phyloP scores from a whole-genome alignment of 192 early-diverging fungal genomes.

The Linnemannia elongata region DNA sequence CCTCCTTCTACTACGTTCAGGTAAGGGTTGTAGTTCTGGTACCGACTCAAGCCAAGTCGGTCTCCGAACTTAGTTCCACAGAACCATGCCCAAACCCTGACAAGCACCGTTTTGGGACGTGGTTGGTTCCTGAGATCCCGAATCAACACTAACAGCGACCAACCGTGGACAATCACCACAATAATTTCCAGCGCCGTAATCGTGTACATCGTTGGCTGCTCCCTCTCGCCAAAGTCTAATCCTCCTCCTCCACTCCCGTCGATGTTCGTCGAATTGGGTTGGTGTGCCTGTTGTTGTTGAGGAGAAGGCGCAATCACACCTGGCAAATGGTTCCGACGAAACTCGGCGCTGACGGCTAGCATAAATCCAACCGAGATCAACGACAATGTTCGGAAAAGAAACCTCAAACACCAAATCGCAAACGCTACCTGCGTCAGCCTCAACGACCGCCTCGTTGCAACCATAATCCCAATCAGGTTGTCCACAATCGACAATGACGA shows the following conservation, averaged over 20 bases:
- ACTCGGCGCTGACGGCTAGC: slow-evolving; percentile 12
- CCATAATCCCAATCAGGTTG: slow-evolving; percentile 45
- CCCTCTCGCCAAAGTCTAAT: not conserved
- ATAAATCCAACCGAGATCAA: slow-evolving; percentile 32
- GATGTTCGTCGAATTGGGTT: not conserved
- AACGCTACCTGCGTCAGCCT: slow-evolving; percentile 36
- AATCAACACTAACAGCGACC: slow-evolving; percentile 48
- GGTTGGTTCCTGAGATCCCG: slow-evolving; percentile 37
- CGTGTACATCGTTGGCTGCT: slow-evolving; percentile 1
- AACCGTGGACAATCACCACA: slow-evolving; percentile 46
- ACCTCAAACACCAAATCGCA: slow-evolving; percentile 50
- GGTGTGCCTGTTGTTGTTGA: not conserved
- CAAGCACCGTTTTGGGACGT: slow-evolving; percentile 27
- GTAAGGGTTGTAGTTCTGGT: too few relatives aligned
- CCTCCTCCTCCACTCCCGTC: not conserved
- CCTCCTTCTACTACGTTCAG: not conserved
- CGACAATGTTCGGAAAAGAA: slow-evolving; percentile 33
- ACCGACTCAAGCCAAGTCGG: not conserved
- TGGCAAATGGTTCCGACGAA: not conserved
- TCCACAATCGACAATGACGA: slow-evolving; percentile 43
- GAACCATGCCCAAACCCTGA: slow-evolving; percentile 31
- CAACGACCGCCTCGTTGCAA: slow-evolving; percentile 36
- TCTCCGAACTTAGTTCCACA: slow-evolving; percentile 17
- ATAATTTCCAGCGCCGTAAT: slow-evolving; percentile 31
- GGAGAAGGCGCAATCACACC: not conserved